Evolutionary conservation across 371 early-diverging fungal species (phyloP).

Genomic region (Apophysomyces sp.): DNA sequence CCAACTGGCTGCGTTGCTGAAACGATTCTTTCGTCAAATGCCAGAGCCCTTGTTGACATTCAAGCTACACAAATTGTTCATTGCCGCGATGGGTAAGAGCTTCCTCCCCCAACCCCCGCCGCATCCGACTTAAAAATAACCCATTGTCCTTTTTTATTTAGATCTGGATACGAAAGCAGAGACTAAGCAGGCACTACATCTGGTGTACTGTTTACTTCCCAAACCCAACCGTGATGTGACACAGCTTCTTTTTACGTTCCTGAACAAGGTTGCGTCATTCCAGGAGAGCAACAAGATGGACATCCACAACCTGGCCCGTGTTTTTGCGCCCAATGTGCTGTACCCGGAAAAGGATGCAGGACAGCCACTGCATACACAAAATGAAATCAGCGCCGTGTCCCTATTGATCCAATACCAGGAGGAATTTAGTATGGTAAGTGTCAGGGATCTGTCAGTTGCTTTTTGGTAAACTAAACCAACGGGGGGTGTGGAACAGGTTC

Average conservation of each 20-base stretch:
- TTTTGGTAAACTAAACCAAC: no score
- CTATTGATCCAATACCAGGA: constrained; percentile 72
- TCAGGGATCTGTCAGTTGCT: no score
- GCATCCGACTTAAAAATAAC: no score
- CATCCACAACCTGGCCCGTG: constrained; percentile 82
- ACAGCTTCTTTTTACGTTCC: constrained; percentile 75
- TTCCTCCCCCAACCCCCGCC: no score
- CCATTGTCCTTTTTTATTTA: constrained; percentile 3
- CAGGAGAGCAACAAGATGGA: constrained; percentile 87
- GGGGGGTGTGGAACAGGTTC: no score
- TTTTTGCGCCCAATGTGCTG: constrained; percentile 93
- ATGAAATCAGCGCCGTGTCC: constrained; percentile 72
- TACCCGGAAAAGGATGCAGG: constrained; percentile 59
- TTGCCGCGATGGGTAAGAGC: constrained; percentile 62
- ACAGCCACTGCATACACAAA: constrained; percentile 54
- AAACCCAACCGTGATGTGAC: constrained; percentile 88
- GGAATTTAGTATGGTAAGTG: constrained; percentile 64
- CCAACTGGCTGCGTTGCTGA: constrained; percentile 91
- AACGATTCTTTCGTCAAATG: constrained; percentile 88
- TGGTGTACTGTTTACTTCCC: constrained; percentile 81
- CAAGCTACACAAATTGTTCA: constrained; percentile 79
- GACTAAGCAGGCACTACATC: constrained; percentile 65
- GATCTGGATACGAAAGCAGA: constrained; percentile 40
- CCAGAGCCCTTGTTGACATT: constrained; percentile 93
- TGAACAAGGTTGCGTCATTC: constrained; percentile 77